A percentile compares a stretch with the other conserved stretches of the same genome.
These are phyloP conservation scores for Aspergillus clavatus DNA, from an alignment of 2,329 filamentous ascomycete species.

Conservation along the genomic window DNA sequence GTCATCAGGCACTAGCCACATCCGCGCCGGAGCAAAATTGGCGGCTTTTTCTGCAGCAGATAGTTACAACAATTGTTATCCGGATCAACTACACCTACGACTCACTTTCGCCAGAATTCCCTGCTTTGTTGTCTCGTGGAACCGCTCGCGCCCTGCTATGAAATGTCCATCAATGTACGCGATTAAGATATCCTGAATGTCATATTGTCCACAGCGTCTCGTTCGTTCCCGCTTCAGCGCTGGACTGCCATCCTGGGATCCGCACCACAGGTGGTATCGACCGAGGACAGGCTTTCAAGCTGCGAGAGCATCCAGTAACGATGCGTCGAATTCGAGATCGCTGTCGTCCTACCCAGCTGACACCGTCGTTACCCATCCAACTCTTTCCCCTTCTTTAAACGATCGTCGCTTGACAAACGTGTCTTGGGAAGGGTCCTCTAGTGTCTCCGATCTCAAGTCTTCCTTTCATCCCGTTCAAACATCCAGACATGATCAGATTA, in stretches of 20 bases:
- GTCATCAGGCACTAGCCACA: slow-evolving; percentile 24
- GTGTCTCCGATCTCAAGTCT: background rate
- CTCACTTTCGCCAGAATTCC: background rate
- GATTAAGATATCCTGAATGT: slow-evolving; percentile 32
- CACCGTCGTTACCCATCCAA: background rate
- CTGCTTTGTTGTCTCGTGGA: background rate
- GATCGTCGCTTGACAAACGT: background rate
- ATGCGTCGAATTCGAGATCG: slow-evolving; percentile 11
- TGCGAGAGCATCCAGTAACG: slow-evolving; percentile 7
- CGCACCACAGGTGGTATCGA: slow-evolving; percentile 20
- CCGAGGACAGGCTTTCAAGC: slow-evolving; percentile 8
- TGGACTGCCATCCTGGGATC: slow-evolving; percentile 21
- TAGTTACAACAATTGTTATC: background rate
- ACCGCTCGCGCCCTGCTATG: background rate
- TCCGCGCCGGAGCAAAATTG: slow-evolving; percentile 22
- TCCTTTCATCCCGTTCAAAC: background rate
- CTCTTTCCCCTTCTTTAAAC: background rate
- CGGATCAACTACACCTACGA: background rate
- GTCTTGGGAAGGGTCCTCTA: background rate
- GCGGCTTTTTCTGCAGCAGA: slow-evolving; percentile 2
- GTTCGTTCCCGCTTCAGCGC: slow-evolving; percentile 26
- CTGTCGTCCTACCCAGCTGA: background rate
- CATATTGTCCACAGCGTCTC: slow-evolving; percentile 27
- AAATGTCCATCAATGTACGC: slow-evolving; percentile 18
- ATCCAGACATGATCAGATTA: background rate